These are phyloP conservation scores for Coccomyxa sp. DNA, from an alignment of 139 green algal genomes.

Conservation along the genomic window DNA sequence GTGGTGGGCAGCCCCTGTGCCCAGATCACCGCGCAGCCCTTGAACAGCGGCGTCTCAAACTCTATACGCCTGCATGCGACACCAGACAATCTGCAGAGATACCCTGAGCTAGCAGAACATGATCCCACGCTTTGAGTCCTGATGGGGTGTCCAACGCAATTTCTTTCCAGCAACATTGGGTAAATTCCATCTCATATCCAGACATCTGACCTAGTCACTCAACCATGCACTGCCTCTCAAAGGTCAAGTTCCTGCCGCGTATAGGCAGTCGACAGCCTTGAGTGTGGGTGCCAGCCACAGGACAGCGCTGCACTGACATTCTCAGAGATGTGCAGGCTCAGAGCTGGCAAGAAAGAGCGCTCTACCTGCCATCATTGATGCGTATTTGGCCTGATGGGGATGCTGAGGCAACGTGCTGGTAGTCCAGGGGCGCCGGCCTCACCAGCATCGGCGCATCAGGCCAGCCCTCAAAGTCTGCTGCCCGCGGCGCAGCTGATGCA, in stretches of 20 bases:
- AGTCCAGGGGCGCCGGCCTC: not conserved
- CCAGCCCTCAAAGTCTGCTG: constrained; percentile 26
- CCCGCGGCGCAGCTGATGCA: not conserved
- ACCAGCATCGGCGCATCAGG: constrained; percentile 32
- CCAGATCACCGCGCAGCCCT: constrained; percentile 27
- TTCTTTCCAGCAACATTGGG: too few relatives aligned
- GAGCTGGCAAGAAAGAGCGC: too few relatives aligned
- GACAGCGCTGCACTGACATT: too few relatives aligned
- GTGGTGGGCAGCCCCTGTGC: constrained; percentile 28
- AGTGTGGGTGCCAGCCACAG: too few relatives aligned
- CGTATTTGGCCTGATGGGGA: not conserved
- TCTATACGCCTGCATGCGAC: constrained; percentile 21
- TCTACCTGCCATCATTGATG: constrained; percentile 25
- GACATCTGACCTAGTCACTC: too few relatives aligned
- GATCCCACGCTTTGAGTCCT: too few relatives aligned
- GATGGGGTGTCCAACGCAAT: too few relatives aligned
- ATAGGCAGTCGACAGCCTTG: too few relatives aligned
- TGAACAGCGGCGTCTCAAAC: constrained; percentile 47
- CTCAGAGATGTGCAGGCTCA: too few relatives aligned
- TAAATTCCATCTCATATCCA: too few relatives aligned
- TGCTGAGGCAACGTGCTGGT: not conserved
- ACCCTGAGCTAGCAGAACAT: not conserved
- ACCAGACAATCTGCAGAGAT: not conserved
- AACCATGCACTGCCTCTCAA: too few relatives aligned
- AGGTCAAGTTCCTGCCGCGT: too few relatives aligned